These are phyloP conservation scores for Achlya hypogyna DNA, from an alignment of 352 stramenopile species.

Conservation along the genomic window DNA sequence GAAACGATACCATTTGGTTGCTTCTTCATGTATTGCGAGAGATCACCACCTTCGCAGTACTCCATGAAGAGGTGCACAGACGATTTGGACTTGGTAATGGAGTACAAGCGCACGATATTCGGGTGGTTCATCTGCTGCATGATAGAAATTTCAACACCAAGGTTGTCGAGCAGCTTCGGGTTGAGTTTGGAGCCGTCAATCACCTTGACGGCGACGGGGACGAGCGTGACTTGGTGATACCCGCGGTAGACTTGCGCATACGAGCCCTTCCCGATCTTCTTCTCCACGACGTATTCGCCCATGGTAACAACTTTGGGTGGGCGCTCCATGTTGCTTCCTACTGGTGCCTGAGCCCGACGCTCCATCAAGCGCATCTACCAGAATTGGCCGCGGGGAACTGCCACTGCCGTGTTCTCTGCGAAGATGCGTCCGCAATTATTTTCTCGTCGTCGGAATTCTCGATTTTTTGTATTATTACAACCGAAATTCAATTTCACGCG, in stretches of 20 bases:
- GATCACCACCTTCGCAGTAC: conserved; percentile 92
- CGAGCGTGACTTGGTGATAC: conserved; percentile 62
- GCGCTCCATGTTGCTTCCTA: conserved; percentile 35
- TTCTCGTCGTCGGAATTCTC: not conserved
- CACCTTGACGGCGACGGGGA: conserved; percentile 90
- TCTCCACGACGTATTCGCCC: conserved; percentile 83
- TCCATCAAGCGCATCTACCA: too few species aligned
- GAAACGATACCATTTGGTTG: conserved; percentile 23
- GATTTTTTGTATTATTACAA: not conserved
- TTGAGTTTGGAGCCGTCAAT: conserved; percentile 91
- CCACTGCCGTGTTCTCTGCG: not conserved
- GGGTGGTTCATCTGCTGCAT: conserved; percentile 91
- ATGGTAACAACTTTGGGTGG: conserved; percentile 29
- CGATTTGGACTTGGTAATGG: conserved; percentile 92
- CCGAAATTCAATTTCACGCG: too few species aligned
- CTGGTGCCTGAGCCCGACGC: too few species aligned
- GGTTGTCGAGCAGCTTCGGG: conserved; percentile 92
- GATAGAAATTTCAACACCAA: conserved; percentile 96
- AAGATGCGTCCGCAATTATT: not conserved
- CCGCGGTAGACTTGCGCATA: conserved; percentile 88
- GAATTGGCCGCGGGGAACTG: not conserved
- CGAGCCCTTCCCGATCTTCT: conserved; percentile 86
- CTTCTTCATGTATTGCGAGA: conserved; percentile 89
- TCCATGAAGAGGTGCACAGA: conserved; percentile 96
- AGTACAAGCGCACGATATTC: conserved; percentile 94